Evolutionary conservation across 805 yeast species (phyloP).

Genomic region (Spathaspora arborariae): DNA sequence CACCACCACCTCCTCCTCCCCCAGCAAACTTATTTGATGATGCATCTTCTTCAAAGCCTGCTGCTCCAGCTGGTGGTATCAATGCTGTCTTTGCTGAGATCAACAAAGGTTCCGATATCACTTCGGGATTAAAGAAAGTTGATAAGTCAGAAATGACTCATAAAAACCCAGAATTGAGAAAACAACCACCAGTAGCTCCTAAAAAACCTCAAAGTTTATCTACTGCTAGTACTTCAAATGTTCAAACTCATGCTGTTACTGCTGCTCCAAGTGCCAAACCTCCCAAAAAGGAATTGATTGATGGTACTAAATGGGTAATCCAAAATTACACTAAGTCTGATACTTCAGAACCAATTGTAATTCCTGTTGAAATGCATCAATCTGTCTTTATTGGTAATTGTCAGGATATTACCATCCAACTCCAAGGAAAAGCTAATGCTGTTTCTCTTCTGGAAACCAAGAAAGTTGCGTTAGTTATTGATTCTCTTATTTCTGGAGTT

Average conservation of each 20-base stretch:
- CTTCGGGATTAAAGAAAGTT: slow-evolving; percentile 84
- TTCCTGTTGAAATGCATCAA: slow-evolving; percentile 83
- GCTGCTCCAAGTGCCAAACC: slow-evolving; percentile 34
- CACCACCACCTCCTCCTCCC: slow-evolving; percentile 90
- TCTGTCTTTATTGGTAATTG: slow-evolving; percentile 87
- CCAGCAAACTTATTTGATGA: slow-evolving; percentile 67
- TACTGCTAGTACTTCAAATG: slow-evolving; percentile 45
- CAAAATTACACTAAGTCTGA: slow-evolving; percentile 65
- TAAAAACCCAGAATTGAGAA: slow-evolving; percentile 80
- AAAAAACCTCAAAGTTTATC: slow-evolving; percentile 61
- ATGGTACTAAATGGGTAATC: slow-evolving; percentile 80
- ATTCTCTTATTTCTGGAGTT: slow-evolving; percentile 79
- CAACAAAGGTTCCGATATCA: slow-evolving; percentile 79
- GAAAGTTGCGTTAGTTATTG: slow-evolving; percentile 75
- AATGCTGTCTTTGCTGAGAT: slow-evolving; percentile 89
- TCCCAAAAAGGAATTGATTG: slow-evolving; percentile 64
- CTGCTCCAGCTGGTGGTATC: slow-evolving; percentile 49
- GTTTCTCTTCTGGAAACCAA: slow-evolving; percentile 72
- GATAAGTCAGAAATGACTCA: slow-evolving; percentile 93
- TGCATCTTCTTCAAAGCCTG: slow-evolving; percentile 3
- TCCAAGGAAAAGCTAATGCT: slow-evolving; percentile 90
- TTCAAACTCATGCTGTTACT: slow-evolving; percentile 37
- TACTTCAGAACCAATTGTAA: slow-evolving; percentile 44
- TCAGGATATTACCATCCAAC: slow-evolving; percentile 65
- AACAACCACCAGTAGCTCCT: slow-evolving; percentile 42